A percentile compares a stretch with the other conserved stretches of the same genome.
These are phyloP conservation scores for Drechslerella stenobrocha DNA, from an alignment of 2,329 filamentous ascomycete genomes.

Conservation along the genomic window DNA sequence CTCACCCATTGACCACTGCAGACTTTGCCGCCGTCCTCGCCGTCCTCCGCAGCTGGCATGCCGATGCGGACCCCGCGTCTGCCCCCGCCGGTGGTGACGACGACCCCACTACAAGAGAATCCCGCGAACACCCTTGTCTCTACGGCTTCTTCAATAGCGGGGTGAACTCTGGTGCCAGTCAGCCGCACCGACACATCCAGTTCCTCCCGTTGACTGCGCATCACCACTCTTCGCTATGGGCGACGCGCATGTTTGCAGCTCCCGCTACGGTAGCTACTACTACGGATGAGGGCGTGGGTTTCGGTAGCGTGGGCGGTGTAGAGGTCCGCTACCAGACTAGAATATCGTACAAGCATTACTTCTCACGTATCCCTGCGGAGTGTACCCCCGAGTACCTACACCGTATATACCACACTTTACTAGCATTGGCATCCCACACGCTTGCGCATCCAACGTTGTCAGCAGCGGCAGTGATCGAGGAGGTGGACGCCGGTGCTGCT, in stretches of 20 bases:
- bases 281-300: slow-evolving; percentile 11
- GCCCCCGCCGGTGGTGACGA: background rate
- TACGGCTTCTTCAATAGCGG: slow-evolving; percentile 52
- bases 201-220: slow-evolving; percentile 38
- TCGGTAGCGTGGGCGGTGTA: slow-evolving; percentile 5
- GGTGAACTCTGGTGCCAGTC: slow-evolving; percentile 48
- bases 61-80: background rate
- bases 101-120: background rate
- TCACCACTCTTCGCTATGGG: slow-evolving; percentile 23
- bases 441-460: slow-evolving; percentile 16
- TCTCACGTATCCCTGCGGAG: slow-evolving; percentile 9
- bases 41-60: slow-evolving; percentile 21
- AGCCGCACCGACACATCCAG: slow-evolving; percentile 52
- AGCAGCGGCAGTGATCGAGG: slow-evolving; percentile 7
- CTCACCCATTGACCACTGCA: slow-evolving; percentile 55
- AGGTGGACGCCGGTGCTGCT: background rate
- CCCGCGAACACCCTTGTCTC: slow-evolving; percentile 4
- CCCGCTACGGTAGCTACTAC: background rate
- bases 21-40: slow-evolving; percentile 19
- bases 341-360: slow-evolving; percentile 49
- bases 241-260: slow-evolving; percentile 9
- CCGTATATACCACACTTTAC: slow-evolving; percentile 25
- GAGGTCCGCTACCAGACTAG: slow-evolving; percentile 37
- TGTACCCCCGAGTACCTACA: slow-evolving; percentile 22
- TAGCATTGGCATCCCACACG: slow-evolving; percentile 32